Base-by-base conservation (phyloP, 331 rosid genomes). In the Quercus lobata region DNA sequence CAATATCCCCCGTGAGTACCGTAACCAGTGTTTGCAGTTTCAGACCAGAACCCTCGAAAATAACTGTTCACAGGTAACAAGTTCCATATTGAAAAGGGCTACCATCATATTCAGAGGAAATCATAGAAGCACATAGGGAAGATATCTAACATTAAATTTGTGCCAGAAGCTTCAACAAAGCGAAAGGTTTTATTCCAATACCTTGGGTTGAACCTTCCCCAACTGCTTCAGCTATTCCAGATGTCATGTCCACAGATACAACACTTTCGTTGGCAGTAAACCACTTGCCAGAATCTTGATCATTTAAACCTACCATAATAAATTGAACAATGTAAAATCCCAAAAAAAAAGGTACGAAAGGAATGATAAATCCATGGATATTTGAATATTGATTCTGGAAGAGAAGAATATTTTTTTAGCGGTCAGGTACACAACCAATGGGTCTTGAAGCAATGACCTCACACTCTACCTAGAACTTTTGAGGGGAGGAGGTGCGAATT, bases 201-300 rank as follows among this genome's bases (percentile, higher is more conserved):
- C 98, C 97, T 91, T 92, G 90, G 24, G 94, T 94, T 76, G 91
- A 85, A 86, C 98, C 98, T 71, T 90, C 91, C 74, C 91, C 96
- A 81, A 89, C 75, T 76, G 94, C 97, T 83, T 92, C 87, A 75
- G 89, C 92, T 80, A 69, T 74, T 75, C 98, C 98, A 52, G 96
- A 87, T 24, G 72, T 73, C 19, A 76, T 46, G 66, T 93, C 89
- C 69, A 95, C 87, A 1, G 86, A 90, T 82, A 95, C 34, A 74
- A 95, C 94, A 86, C 93, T 92, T 84, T 69, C 83, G 78, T 95
- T 91, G 41, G 92, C 80, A 29, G 93, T 79, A 53, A 83, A 66
- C 98, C 98, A 95, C 82, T 71, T 87, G 46, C 97, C 98, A 84
- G 92, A 85, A 83, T 90, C 78, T 75, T 82, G 81, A 80, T 89